Conservation (phyloP, 768 basidiomycete species). For the Mycena crocata region DNA sequence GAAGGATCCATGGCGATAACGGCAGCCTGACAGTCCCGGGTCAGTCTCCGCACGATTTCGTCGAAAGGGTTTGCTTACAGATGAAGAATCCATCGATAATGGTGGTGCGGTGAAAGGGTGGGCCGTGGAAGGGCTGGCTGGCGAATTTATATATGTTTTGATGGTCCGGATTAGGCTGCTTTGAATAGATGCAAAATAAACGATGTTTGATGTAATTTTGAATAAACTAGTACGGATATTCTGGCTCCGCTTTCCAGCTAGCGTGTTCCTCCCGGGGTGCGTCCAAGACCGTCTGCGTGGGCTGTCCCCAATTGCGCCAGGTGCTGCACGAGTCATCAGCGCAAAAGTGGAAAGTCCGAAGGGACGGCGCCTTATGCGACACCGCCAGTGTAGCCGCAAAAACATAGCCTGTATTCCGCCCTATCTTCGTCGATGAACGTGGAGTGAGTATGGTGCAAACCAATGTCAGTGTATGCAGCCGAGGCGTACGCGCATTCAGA, state of each 20-base stretch:
- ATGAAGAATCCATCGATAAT: too few species aligned
- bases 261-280: not conserved
- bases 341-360: not conserved
- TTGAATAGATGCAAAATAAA: too few species aligned
- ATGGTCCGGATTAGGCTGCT: too few species aligned
- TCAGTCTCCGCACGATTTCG: too few species aligned
- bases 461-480: not conserved
- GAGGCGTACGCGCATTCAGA: not conserved
- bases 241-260: not conserved
- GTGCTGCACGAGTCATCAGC: not conserved
- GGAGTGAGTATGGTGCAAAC: too few species aligned
- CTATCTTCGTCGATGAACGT: too few species aligned
- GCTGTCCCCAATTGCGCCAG: not conserved
- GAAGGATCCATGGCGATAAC: too few species aligned
- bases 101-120: too few species aligned
- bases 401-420: not conserved
- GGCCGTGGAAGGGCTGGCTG: too few species aligned
- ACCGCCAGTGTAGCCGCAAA: not conserved
- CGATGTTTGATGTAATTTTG: not conserved
- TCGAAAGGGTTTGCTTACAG: too few species aligned
- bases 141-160: too few species aligned
- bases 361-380: not conserved
- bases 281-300: not conserved
- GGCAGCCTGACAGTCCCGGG: too few species aligned
- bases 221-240: not conserved